These are phyloP conservation scores for Discostella stelligeroides DNA, from an alignment of 108 stramenopile species.

Conservation along the genomic window DNA sequence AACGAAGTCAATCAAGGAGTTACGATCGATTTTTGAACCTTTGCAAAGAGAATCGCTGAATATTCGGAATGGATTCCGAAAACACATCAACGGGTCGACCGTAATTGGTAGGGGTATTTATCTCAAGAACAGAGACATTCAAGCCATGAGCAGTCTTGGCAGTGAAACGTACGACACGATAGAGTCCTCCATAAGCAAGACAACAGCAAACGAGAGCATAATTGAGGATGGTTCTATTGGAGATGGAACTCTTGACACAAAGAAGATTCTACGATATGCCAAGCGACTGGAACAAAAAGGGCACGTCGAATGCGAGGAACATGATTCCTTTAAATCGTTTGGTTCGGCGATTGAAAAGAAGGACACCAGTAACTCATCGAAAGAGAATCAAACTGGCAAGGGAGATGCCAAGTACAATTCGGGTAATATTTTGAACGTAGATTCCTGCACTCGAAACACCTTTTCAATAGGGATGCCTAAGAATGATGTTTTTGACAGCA, in stretches of 20 bases:
- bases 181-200: slow-evolving; percentile 18
- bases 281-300: slow-evolving; percentile 16
- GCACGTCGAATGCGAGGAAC: neutral
- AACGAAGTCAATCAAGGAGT: slow-evolving; percentile 14
- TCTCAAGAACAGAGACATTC: slow-evolving; percentile 14
- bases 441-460: neutral
- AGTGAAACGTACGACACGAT: slow-evolving; percentile 16
- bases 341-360: slow-evolving; percentile 18
- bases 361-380: slow-evolving; percentile 23
- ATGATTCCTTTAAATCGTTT: slow-evolving; percentile 15
- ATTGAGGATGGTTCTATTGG: slow-evolving; percentile 27
- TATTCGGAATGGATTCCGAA: neutral
- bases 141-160: slow-evolving; percentile 30
- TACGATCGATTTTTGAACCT: slow-evolving; percentile 29
- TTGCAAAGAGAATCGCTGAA: neutral
- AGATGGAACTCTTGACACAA: slow-evolving; percentile 28
- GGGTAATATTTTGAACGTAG: neutral
- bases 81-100: slow-evolving; percentile 1
- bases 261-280: slow-evolving; percentile 30
- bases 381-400: slow-evolving; percentile 18
- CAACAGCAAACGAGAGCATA: slow-evolving; percentile 7
- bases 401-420: neutral
- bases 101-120: slow-evolving; percentile 14
- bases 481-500: slow-evolving; percentile 30
- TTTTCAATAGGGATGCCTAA: slow-evolving; percentile 24